Conservation (phyloP, 108 stramenopile genomes). For the Stephanodiscus minutulus region DNA sequence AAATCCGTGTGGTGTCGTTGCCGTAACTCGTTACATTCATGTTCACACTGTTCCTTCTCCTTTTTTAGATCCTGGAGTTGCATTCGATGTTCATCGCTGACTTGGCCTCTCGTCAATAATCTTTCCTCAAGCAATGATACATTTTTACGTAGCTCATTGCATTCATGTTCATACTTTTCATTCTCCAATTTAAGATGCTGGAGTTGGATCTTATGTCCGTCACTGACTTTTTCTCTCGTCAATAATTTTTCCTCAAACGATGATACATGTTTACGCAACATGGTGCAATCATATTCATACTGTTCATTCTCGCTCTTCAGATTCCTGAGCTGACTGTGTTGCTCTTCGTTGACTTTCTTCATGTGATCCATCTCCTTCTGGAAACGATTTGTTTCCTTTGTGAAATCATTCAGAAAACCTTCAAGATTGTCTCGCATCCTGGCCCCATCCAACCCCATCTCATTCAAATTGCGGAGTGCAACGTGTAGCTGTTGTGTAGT, state of each 20-base stretch:
- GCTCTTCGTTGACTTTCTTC: constrained; percentile 14
- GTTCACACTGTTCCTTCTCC: neutral
- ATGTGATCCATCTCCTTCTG: constrained; percentile 17
- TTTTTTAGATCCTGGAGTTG: too few relatives aligned
- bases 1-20: constrained; percentile 1
- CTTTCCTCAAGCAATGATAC: constrained; percentile 11
- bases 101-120: too few relatives aligned
- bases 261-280: constrained; percentile 10
- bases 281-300: constrained; percentile 16
- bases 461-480: constrained; percentile 39
- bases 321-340: constrained; percentile 16
- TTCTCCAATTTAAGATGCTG: too few relatives aligned
- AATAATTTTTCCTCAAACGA: constrained; percentile 15
- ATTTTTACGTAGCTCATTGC: neutral
- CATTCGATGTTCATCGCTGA: neutral
- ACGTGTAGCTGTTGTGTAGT: constrained; percentile 31
- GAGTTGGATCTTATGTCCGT: neutral
- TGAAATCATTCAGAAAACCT: constrained; percentile 20
- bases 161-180: neutral
- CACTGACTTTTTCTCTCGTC: neutral
- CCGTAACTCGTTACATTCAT: neutral
- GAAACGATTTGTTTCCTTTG: constrained; percentile 31
- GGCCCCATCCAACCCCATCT: constrained; percentile 39
- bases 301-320: constrained; percentile 20
- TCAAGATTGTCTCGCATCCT: constrained; percentile 35